Evolutionary conservation across 2,329 filamentous ascomycete species (phyloP), one percentile per base, ranked within the genome.

Genomic region (Fusarium nygamai): DNA sequence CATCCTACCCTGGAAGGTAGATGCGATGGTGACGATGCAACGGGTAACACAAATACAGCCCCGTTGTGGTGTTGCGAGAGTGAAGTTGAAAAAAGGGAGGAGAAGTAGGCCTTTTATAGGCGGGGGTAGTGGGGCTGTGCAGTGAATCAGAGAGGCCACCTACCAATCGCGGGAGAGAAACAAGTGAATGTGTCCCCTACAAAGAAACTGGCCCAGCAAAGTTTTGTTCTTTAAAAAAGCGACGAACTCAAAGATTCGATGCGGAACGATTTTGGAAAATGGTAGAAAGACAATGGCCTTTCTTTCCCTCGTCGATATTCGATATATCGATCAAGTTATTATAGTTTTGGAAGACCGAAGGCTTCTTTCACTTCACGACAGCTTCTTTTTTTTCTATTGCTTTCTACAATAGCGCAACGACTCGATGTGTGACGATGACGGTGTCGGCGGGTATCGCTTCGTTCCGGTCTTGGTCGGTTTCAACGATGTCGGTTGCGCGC

Each of bases 111-210:
- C 34, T 76, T 79, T 71, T 80, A 78, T 79, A 78, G 76, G 74
- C 59, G 64, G 68, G 71, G 71, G 48, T 59, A 51, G 44, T 39
- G 72, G 51, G 73, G 66, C 73, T 51, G 72, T 72, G 72, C 69
- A 75, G 71, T 75, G 77, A 75, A 64, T 77, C 68, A 76, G 69
- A 64, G 64, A 60, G 67, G 65, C 67, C 51, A 82, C 88, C 84
- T 91, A 92, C 90, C 89, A 86, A 89, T 83, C 89, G 89, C 85
- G 90, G 93, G 94, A 97, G 95, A 97, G 93, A 87, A 94, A 97
- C 95, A 97, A 98, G 84, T 92, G 85, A 98, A 98, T 97, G 95
- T 95, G 93, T 97, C 95, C 93, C 94, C 94, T 87, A 86, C 84
- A 85, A 82, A 75, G 78, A 80, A 80, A 79, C 80, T 84, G 84